Conservation (phyloP, 345 rosid species). For the Nasturtium officinale region DNA sequence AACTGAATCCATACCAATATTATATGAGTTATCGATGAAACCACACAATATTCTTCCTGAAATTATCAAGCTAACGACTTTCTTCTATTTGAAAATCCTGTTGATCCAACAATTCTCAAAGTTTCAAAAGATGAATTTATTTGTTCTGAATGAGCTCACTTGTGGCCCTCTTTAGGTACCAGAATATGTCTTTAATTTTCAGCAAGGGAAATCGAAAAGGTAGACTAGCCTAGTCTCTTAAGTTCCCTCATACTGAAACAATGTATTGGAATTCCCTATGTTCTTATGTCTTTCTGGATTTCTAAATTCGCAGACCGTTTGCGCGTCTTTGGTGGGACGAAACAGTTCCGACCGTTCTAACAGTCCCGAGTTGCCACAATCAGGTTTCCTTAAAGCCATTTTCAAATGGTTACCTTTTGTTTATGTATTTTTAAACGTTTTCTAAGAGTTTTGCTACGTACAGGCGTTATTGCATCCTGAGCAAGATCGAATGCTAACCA, state of each 20-base stretch:
- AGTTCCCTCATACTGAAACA: neutral
- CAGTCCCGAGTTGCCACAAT: slow-evolving; percentile 60
- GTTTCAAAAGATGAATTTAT: neutral
- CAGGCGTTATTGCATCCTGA: slow-evolving; percentile 84
- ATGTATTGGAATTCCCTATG: neutral
- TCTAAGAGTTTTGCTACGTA: slow-evolving; percentile 30
- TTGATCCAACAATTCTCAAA: neutral
- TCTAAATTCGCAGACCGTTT: slow-evolving; percentile 60
- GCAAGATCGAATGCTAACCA: slow-evolving; percentile 88
- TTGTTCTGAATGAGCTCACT: slow-evolving; percentile 18
- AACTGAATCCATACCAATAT: neutral
- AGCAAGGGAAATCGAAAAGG: slow-evolving; percentile 89
- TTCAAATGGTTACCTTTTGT: slow-evolving; percentile 13
- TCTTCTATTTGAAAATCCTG: slow-evolving; percentile 12
- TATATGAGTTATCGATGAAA: neutral
- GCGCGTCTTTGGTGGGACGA: slow-evolving; percentile 98
- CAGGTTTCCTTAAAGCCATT: slow-evolving; percentile 53
- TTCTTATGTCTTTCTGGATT: neutral
- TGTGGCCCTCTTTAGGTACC: slow-evolving; percentile 62
- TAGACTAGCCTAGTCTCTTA: slow-evolving; percentile 26
- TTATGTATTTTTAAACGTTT: neutral
- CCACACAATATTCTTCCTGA: neutral
- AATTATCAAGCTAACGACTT: slow-evolving; percentile 1
- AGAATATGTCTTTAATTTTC: slow-evolving; percentile 61
- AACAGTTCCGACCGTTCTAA: slow-evolving; percentile 78